Evolutionary conservation across 2,329 filamentous ascomycete genomes (phyloP).

Genomic region (Pezicula rhizophila): DNA sequence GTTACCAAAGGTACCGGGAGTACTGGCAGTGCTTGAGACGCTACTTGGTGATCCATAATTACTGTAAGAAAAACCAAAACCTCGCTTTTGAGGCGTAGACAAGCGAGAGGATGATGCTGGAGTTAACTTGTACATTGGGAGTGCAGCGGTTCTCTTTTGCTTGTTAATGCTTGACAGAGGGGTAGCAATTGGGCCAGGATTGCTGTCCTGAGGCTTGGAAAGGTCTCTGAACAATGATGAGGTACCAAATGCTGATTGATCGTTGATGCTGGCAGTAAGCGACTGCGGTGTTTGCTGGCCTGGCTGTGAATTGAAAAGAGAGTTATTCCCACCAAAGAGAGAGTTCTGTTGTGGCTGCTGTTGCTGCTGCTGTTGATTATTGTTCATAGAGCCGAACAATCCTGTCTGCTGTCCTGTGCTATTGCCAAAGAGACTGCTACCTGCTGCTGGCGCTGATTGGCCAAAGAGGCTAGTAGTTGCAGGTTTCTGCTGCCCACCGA

Average conservation of each 20-base stretch:
- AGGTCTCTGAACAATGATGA: constrained; percentile 78
- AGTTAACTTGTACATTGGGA: constrained; percentile 84
- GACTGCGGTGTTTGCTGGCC: constrained; percentile 51
- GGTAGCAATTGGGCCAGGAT: constrained; percentile 86
- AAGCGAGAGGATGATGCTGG: constrained; percentile 74
- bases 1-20: constrained; percentile 60
- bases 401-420: constrained; percentile 35
- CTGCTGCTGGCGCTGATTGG: constrained; percentile 42
- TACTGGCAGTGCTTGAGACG: constrained; percentile 59
- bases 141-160: constrained; percentile 69
- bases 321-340: constrained; percentile 53
- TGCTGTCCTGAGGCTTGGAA: constrained; percentile 52
- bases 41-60: constrained; percentile 79
- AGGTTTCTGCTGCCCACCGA: constrained; percentile 34
- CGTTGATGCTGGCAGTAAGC: constrained; percentile 73
- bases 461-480: constrained; percentile 44
- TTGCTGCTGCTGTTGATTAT: constrained; percentile 26
- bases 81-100: constrained; percentile 76
- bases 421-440: constrained; percentile 51
- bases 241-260: constrained; percentile 85
- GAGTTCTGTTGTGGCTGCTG: constrained; percentile 48
- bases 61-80: constrained; percentile 90
- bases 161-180: constrained; percentile 71
- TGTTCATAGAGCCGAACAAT: constrained; percentile 45
- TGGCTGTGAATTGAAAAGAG: constrained; percentile 53